Base-by-base conservation (phyloP, 2,329 filamentous ascomycete genomes). In the Colletotrichum tropicicola region DNA sequence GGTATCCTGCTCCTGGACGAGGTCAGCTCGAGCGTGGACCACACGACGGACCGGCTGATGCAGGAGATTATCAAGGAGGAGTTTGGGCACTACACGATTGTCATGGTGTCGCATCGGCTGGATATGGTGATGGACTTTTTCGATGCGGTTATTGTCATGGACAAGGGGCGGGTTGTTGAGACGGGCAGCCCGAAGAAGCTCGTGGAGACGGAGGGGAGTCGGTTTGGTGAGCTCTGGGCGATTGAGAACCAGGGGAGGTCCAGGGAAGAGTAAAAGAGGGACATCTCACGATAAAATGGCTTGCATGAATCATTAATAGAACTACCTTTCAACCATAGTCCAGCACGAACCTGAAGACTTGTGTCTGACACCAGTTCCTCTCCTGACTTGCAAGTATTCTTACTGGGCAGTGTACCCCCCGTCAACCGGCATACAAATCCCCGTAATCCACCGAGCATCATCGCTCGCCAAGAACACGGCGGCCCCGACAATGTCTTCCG, bases 41-140 rank as follows among this genome's bases (percentile, higher is more conserved):
- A 73, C 25, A 73, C 73, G 1, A 83, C 80, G 2, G 81, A 83
- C 32, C 72, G 76, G 25, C 65, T 68, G 6, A 82, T 82, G 79
- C 78, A 79, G 69, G 70, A 73, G 48, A 77, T 82, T 0, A 80
- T 83, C 27, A 65, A 70, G 5, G 48, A 70, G 2, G 79, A 82
- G 64, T 82, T 83, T 66, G 68, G 60, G 5, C 68, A 57, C 4
- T 81, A 79, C 65, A 92, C 90, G 0, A 84, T 92, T 10, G 69
- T 84, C 37, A 82, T 80, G 74, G 78, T 84, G 1, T 79, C 78
- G 15, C 82, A 84, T 62, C 73, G 81, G 6, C 70, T 84, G 13
- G 78, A 81, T 10, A 85, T 85, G 59, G 84, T 88, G 13, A 75
- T 84, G 65, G 82, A 84, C 56, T 86, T 84, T 19, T 75, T 74